Evolutionary conservation across 169 alveolate genomes (phyloP).

Genomic region (Theileria orientalis): DNA sequence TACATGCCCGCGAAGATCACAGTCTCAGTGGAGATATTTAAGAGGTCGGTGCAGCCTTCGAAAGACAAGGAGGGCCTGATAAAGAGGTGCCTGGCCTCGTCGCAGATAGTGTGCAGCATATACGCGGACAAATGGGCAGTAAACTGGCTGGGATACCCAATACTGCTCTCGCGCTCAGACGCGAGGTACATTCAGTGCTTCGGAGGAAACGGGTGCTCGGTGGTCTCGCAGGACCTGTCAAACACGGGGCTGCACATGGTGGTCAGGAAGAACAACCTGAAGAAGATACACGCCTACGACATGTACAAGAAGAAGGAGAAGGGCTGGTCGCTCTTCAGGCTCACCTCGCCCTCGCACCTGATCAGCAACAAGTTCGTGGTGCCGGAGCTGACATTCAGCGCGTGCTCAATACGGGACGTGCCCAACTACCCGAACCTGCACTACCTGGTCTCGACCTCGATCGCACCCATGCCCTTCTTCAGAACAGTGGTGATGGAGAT

Average conservation of each 20-base stretch:
- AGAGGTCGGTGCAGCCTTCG: slow-evolving; percentile 50
- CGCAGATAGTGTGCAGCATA: slow-evolving; percentile 53
- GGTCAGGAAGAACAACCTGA: slow-evolving; percentile 37
- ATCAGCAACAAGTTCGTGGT: slow-evolving; percentile 46
- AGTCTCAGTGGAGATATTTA: slow-evolving; percentile 39
- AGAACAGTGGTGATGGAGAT: slow-evolving; percentile 79
- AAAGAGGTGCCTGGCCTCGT: slow-evolving; percentile 43
- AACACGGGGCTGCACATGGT: slow-evolving; percentile 57
- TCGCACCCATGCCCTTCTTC: slow-evolving; percentile 83
- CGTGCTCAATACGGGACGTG: slow-evolving; percentile 57
- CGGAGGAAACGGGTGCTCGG: slow-evolving; percentile 44
- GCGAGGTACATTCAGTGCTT: slow-evolving; percentile 58
- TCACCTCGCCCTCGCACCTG: slow-evolving; percentile 32
- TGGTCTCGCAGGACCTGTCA: slow-evolving; percentile 56
- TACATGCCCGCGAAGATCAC: slow-evolving; percentile 32
- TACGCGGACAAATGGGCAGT: slow-evolving; percentile 62
- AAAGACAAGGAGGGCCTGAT: slow-evolving; percentile 28
- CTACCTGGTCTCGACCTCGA: slow-evolving; percentile 74
- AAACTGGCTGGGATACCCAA: slow-evolving; percentile 61
- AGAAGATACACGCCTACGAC: slow-evolving; percentile 29
- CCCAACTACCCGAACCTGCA: slow-evolving; percentile 71
- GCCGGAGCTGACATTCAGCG: slow-evolving; percentile 56
- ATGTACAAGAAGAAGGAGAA: slow-evolving; percentile 21
- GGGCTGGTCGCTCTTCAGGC: slow-evolving; percentile 25
- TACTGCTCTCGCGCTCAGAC: slow-evolving; percentile 55